Evolutionary conservation across 352 stramenopile genomes (phyloP), one percentile per base, ranked within the genome.

Genomic region (Pythium biforme): DNA sequence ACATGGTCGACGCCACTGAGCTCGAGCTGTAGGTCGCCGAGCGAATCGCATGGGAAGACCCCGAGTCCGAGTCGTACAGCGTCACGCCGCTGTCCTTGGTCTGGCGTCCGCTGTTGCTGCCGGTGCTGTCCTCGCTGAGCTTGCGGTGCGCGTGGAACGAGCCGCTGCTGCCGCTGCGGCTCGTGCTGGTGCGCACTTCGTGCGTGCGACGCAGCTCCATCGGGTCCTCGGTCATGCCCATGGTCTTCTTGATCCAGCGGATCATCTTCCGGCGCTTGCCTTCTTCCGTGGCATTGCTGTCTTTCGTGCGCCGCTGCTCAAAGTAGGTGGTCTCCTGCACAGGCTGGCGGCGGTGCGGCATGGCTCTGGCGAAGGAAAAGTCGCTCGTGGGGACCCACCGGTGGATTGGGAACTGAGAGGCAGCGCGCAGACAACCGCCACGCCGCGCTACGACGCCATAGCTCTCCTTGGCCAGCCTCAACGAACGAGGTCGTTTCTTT

Each of bases 231-330:
- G 26, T 48, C 20, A 70, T 40, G 25, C 63, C 63, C n/a, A 70
- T 56, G 41, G 57, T 57, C 57, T 70, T 70, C 17, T 70, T 70
- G 52, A 70, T 49, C 63, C 63, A 70, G 27, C 63, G 63, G 27
- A 70, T 59, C 63, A 70, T 66, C 56, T 66, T 66, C 31, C 63
- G 63, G 11, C 63, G 49, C 51, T 70, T 70, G 52, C 34, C 26
- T 47, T 70, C 63, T 27, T 70, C 63, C 0, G 12, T 29, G 2
- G n/a, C 14, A 8, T 59, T 50, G n/a, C 6, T 48, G n/a, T 60
- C 59, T 15, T 43, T 54, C 14, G 59, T 60, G 6, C 54, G 54
- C 19, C 54, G 54, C 54, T 61, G 54, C 54, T 61, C 54, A 33
- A 40, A 61, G 54, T 61, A 43, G 2, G 41, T 14, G 5, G 40